These are phyloP conservation scores for Gnomoniopsis sp. DNA, from an alignment of 2,329 filamentous ascomycete genomes.

Conservation along the genomic window DNA sequence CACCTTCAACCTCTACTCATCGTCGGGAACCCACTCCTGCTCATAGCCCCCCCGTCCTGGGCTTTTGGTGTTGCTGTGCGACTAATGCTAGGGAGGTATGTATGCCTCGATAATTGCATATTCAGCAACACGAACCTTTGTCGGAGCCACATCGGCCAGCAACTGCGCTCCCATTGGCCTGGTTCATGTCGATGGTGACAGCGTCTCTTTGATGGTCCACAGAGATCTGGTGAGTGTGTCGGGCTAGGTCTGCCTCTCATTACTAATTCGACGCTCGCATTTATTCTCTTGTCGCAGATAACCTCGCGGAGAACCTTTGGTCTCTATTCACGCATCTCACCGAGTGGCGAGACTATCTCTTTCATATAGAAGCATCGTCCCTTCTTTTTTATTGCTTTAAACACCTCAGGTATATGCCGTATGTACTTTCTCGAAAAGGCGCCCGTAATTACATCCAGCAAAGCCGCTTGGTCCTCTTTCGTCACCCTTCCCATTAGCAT, in stretches of 20 bases:
- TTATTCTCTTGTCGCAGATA: background rate
- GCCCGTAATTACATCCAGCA: background rate
- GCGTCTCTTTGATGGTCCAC: background rate
- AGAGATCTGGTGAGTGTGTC: background rate
- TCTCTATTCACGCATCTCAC: background rate
- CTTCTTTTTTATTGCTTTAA: no score
- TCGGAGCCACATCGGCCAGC: background rate
- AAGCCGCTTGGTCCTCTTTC: background rate
- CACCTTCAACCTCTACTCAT: background rate
- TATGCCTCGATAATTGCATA: background rate
- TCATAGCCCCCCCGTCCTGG: background rate
- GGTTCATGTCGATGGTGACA: background rate
- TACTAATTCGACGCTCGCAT: background rate
- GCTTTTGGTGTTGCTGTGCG: background rate
- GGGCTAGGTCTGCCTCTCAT: background rate
- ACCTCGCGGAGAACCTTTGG: background rate
- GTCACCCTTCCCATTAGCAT: background rate
- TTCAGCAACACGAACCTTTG: background rate
- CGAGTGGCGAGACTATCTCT: background rate
- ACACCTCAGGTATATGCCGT: background rate
- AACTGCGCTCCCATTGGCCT: background rate
- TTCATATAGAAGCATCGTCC: background rate
- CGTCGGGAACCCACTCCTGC: conserved; percentile 6
- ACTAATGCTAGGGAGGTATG: background rate
- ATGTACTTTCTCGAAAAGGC: background rate